Conservation (phyloP, 2,329 filamentous ascomycete genomes). For the Alternaria sp. region DNA sequence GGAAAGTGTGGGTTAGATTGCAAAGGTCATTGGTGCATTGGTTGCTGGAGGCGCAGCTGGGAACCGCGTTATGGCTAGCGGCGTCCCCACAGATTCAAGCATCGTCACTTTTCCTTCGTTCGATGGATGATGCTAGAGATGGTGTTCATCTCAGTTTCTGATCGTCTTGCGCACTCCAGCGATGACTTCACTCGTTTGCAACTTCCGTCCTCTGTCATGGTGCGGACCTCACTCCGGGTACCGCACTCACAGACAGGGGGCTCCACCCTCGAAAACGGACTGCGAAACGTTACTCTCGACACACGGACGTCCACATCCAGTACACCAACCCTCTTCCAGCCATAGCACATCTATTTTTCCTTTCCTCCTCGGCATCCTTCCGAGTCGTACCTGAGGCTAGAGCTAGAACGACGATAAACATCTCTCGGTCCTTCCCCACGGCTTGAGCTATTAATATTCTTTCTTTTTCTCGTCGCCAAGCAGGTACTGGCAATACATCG, state of each 20-base stretch:
- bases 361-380: not conserved
- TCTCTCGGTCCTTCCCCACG: not conserved
- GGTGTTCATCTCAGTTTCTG: not conserved
- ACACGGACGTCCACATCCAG: slow-evolving; percentile 4
- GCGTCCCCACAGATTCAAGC: not conserved
- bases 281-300: slow-evolving; percentile 13
- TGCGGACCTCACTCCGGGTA: not conserved
- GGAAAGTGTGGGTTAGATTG: not conserved
- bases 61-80: not conserved
- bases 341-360: slow-evolving; percentile 1
- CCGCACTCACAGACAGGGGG: slow-evolving; percentile 1
- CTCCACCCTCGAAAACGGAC: slow-evolving; percentile 2
- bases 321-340: slow-evolving; percentile 3
- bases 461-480: not conserved
- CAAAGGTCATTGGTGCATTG: not conserved
- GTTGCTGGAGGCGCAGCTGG: not conserved
- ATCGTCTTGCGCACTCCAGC: not conserved
- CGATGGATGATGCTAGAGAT: not conserved
- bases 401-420: not conserved
- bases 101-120: not conserved
- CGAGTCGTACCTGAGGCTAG: slow-evolving; percentile 1
- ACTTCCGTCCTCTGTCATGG: not conserved
- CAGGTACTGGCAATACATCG: not conserved
- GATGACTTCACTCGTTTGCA: not conserved
- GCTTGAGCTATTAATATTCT: not conserved